Evolutionary conservation across 169 alveolate species (phyloP), one percentile per base, ranked within the genome.

Genomic region (Cyclospora cayetanensis): DNA sequence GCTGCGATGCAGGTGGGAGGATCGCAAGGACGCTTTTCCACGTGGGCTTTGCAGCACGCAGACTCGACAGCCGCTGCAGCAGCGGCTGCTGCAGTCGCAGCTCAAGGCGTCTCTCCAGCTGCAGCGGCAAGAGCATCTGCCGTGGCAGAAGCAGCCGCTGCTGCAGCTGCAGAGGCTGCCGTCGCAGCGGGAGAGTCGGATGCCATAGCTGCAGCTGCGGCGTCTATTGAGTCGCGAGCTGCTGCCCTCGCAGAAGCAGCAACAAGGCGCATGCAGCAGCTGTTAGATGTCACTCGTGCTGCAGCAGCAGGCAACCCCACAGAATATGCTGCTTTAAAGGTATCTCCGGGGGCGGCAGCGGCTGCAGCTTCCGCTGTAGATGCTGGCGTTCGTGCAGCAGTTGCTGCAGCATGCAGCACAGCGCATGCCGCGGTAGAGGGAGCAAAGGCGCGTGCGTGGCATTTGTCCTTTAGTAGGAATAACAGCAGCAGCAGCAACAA

Each of bases 271-370:
- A 29, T 31, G 11, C 80, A 29, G n/a, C 80, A 39, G 25, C 46
- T 39, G 15, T 3, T 34, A 7, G 43, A 50, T 7, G 80, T 15
- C 27, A n/a, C 50, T 29, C 52, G 15, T 5, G 50, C 31, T 34
- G 80, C 80, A 68, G 50, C 80, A 68, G 80, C 80, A 68, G 80
- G n/a, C n/a, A n/a, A n/a, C n/a, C n/a, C n/a, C n/a, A n/a, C 80
- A 68, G 80, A 42, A 12, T 42, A 42, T 34, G 80, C 80, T 34
- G 52, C 80, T 34, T n/a, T 29, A n/a, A 42, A 37, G 12, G 77
- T 7, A 68, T 42, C 50, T 9, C 52, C 34, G 9, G 80, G 80
- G 35, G 52, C 80, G 35, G 52, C 80, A 34, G 80, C 80, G 15
- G 80, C 80, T 29, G 80, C 77, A n/a, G 35, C 80, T 34, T 68